Conservation (phyloP, 2,329 filamentous ascomycete genomes). For the Ploettnerulaceae sp. region DNA sequence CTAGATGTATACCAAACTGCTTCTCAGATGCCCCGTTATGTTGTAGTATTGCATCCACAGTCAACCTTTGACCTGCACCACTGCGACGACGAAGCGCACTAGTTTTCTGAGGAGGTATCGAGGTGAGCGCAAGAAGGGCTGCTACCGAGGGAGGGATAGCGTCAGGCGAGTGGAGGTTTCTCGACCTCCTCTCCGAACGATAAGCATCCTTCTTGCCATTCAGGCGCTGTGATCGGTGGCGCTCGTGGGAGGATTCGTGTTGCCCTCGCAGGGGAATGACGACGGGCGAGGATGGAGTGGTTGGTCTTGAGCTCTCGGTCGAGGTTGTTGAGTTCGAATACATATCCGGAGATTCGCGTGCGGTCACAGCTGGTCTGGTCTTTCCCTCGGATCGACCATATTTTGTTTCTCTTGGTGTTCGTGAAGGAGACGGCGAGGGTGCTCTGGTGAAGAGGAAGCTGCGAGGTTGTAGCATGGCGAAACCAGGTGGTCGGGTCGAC, state of each 20-base stretch:
- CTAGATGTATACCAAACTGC: constrained; percentile 50
- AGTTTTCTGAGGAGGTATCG: constrained; percentile 47
- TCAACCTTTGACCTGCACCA: constrained; percentile 39
- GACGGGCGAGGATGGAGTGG: constrained; percentile 29
- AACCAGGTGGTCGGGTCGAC: constrained; percentile 14
- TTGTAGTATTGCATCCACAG: constrained; percentile 52
- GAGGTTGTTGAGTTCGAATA: constrained; percentile 10
- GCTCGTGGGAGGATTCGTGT: constrained; percentile 21
- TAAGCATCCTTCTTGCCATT: constrained; percentile 18
- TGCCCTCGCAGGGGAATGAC: constrained; percentile 30
- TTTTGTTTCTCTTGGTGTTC: constrained; percentile 14
- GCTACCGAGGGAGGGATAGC: constrained; percentile 55
- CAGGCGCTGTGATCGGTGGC: constrained; percentile 22
- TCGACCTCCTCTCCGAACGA: constrained; percentile 31
- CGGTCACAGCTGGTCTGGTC: constrained; percentile 14
- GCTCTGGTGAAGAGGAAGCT: constrained; percentile 27
- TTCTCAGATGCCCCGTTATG: constrained; percentile 47
- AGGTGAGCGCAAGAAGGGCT: constrained; percentile 56
- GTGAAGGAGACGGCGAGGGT: constrained; percentile 6
- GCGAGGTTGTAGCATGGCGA: constrained; percentile 28
- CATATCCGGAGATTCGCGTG: constrained; percentile 8
- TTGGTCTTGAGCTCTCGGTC: constrained; percentile 18
- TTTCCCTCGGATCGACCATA: constrained; percentile 19
- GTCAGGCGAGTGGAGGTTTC: constrained; percentile 47
- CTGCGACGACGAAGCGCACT: constrained; percentile 18